Conservation (phyloP, 768 basidiomycete species). For the Boletus reticuloceps region DNA sequence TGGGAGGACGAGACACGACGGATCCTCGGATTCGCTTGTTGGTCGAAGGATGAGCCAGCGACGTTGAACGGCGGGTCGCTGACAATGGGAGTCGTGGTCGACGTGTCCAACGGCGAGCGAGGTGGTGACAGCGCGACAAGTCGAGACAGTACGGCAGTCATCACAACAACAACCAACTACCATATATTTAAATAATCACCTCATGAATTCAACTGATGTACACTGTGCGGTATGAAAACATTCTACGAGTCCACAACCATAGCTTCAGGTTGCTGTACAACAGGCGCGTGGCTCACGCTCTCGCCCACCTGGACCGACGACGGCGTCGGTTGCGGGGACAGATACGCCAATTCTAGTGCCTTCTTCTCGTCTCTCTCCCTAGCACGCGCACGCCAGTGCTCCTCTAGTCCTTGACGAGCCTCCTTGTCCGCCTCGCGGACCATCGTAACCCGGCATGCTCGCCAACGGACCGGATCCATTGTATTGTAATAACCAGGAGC, state of each 20-base stretch:
- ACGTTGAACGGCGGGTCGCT: not conserved
- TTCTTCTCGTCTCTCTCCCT: slow-evolving; percentile 28
- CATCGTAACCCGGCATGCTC: slow-evolving; percentile 51
- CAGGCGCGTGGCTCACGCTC: not conserved
- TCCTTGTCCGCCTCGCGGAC: slow-evolving; percentile 57
- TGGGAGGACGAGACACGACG: slow-evolving; percentile 46
- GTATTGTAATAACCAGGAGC: slow-evolving; percentile 63
- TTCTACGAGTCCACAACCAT: slow-evolving; percentile 21
- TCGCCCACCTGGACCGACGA: not conserved
- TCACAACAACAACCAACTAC: slow-evolving; percentile 18
- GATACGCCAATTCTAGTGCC: slow-evolving; percentile 13
- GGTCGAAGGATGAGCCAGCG: slow-evolving; percentile 1
- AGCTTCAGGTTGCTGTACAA: not conserved
- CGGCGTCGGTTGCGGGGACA: slow-evolving; percentile 10
- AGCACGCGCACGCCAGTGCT: slow-evolving; percentile 35
- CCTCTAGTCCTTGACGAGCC: slow-evolving; percentile 43
- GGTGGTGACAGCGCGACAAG: slow-evolving; percentile 3
- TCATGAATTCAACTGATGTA: not conserved
- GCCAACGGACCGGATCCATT: slow-evolving; percentile 66
- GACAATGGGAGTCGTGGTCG: slow-evolving; percentile 7
- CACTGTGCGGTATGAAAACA: too few species aligned
- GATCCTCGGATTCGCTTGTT: slow-evolving; percentile 36
- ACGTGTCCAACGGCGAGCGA: slow-evolving; percentile 15
- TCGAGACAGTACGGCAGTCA: slow-evolving; percentile 20
- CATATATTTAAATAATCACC: not conserved